Percentiles rank a stretch among this genome's conserved stretches.
These are phyloP conservation scores for Citrus maxima DNA, from an alignment of 345 rosid genomes.

Conservation along the genomic window DNA sequence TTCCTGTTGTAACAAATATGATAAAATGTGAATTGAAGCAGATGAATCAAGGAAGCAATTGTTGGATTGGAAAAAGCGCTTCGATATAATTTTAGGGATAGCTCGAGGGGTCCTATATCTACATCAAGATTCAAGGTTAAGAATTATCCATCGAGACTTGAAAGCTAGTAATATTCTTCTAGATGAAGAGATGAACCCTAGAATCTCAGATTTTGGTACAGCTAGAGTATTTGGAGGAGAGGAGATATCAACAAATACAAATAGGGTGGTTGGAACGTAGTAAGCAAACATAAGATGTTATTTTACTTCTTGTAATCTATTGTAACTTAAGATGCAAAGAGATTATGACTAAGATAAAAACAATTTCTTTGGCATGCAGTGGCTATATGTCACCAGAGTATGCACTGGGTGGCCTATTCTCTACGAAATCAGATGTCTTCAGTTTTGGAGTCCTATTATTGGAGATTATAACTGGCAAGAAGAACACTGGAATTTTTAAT, in stretches of 20 bases:
- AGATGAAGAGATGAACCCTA: slow-evolving; percentile 34
- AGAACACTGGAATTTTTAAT: background rate
- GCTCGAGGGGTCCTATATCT: slow-evolving; percentile 37
- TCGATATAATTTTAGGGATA: slow-evolving; percentile 28
- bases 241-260: background rate
- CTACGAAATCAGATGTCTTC: background rate
- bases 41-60: slow-evolving; percentile 4
- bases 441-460: background rate
- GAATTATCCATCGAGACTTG: slow-evolving; percentile 37
- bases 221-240: slow-evolving; percentile 28
- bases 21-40: background rate
- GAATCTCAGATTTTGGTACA: slow-evolving; percentile 41
- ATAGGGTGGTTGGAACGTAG: background rate
- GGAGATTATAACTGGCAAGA: background rate
- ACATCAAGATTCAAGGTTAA: slow-evolving; percentile 34
- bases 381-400: slow-evolving; percentile 2
- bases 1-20: background rate
- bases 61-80: slow-evolving; percentile 27
- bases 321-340: background rate
- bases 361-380: background rate
- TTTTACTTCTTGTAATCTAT: background rate
- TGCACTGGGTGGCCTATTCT: background rate
- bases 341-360: background rate
- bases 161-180: slow-evolving; percentile 33
- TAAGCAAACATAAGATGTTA: background rate